A percentile compares a stretch with the other conserved stretches of the same genome.
phyloP scores from a whole-genome alignment of 805 yeast species.

The Candida coleopterorum region DNA sequence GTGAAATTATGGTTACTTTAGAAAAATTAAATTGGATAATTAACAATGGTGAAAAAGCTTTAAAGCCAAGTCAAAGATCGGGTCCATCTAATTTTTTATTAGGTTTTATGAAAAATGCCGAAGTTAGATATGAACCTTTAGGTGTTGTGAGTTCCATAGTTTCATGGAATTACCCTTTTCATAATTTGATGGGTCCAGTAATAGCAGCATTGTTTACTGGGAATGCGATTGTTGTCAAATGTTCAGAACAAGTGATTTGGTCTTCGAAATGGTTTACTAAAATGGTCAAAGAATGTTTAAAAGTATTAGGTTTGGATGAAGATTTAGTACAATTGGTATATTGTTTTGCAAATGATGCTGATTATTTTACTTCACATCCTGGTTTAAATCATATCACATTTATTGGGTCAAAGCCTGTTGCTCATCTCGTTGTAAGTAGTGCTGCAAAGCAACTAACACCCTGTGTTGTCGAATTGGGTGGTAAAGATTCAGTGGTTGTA shows the following conservation, averaged over 20 bases:
- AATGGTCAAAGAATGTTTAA: constrained; percentile 67
- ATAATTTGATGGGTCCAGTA: constrained; percentile 88
- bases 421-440: constrained; percentile 76
- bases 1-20: constrained; percentile 90
- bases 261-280: constrained; percentile 75
- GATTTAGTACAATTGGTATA: constrained; percentile 82
- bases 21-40: constrained; percentile 91
- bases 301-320: constrained; percentile 70
- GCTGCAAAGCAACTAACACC: constrained; percentile 90
- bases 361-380: constrained; percentile 77
- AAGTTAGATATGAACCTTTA: constrained; percentile 88
- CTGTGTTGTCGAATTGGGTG: constrained; percentile 93
- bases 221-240: constrained; percentile 84
- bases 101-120: constrained; percentile 82
- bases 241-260: constrained; percentile 97
- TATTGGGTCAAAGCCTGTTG: constrained; percentile 94
- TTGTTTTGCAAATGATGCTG: constrained; percentile 88
- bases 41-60: constrained; percentile 70
- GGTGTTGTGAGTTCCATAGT: constrained; percentile 86
- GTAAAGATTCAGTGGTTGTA: constrained; percentile 88
- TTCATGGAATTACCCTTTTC: constrained; percentile 98
- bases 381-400: constrained; percentile 85
- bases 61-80: constrained; percentile 70
- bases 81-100: constrained; percentile 84
- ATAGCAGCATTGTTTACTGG: constrained; percentile 89